Conservation (phyloP, 2,329 filamentous ascomycete genomes). For the Neofusicoccum kwambonambiense region DNA sequence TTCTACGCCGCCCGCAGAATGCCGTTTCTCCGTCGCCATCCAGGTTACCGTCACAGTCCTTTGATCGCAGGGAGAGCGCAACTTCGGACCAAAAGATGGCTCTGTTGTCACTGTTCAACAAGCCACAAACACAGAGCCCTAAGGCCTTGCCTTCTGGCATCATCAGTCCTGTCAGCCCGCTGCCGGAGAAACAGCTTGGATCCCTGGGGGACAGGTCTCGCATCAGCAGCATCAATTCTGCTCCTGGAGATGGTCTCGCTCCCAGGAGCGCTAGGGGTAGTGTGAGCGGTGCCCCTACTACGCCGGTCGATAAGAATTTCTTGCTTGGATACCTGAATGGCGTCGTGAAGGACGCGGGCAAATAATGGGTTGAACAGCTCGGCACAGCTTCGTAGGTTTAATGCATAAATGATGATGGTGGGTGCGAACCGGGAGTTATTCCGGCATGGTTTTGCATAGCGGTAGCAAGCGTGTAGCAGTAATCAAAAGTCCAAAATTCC, state of each 20-base stretch:
- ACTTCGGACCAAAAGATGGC: conserved; percentile 34
- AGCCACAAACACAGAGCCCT: conserved; percentile 25
- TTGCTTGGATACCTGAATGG: conserved; percentile 71
- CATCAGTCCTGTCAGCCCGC: conserved; percentile 38
- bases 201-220: conserved; percentile 27
- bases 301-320: conserved; percentile 70
- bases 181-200: conserved; percentile 28
- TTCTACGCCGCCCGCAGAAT: conserved; percentile 34
- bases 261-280: not conserved
- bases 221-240: conserved; percentile 33
- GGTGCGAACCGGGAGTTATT: not conserved
- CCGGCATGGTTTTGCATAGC: not conserved
- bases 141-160: conserved; percentile 33
- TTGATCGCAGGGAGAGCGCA: conserved; percentile 30
- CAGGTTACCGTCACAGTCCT: conserved; percentile 9
- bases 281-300: conserved; percentile 25
- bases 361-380: not conserved
- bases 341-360: conserved; percentile 41
- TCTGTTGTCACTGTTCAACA: conserved; percentile 38
- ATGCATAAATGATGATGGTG: not conserved
- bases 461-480: not conserved
- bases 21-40: conserved; percentile 14
- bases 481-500: not conserved
- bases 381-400: not conserved
- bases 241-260: conserved; percentile 8